A percentile compares a stretch with the other conserved stretches of the same genome.
Evolutionary conservation across 208 protist genomes (phyloP).

Genomic region (Tritrichomonas musculus): DNA sequence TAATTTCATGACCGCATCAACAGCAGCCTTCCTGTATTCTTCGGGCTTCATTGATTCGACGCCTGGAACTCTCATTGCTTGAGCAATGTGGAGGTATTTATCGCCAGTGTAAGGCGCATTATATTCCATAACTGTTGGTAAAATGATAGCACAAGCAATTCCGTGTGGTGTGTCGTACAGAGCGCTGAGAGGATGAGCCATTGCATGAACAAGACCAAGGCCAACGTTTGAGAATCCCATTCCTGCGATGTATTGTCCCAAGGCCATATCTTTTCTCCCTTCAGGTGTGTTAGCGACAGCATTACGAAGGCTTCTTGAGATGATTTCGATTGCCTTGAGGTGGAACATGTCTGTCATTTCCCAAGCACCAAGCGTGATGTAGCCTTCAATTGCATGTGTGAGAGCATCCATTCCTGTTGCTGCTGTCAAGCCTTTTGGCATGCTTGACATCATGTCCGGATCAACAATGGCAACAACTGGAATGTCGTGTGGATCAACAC

Average conservation of each 20-base stretch:
- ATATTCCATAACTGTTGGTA: conserved; percentile 36
- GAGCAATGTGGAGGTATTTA: neutral
- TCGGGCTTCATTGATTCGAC: too few species aligned
- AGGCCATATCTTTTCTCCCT: conserved; percentile 44
- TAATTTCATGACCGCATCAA: neutral
- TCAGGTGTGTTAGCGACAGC: conserved; percentile 1
- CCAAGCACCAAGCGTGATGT: conserved; percentile 43
- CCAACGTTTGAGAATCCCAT: conserved; percentile 56
- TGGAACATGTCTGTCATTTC: conserved; percentile 41
- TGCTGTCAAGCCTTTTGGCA: conserved; percentile 43
- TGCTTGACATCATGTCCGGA: conserved; percentile 31
- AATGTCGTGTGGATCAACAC: conserved; percentile 48
- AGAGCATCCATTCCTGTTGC: conserved; percentile 52
- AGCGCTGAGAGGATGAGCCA: conserved; percentile 45
- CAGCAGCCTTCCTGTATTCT: neutral
- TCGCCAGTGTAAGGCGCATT: neutral
- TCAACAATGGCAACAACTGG: conserved; percentile 48
- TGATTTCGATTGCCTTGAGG: conserved; percentile 43
- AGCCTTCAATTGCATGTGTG: conserved; percentile 50
- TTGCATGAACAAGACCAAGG: conserved; percentile 51
- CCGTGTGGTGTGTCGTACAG: conserved; percentile 43
- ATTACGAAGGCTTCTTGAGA: conserved; percentile 40
- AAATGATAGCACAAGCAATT: conserved; percentile 43
- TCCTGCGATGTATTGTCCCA: conserved; percentile 49
- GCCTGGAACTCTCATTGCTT: neutral